Evolutionary conservation across 345 rosid species (phyloP), one percentile per base, ranked within the genome.

Genomic region (Stellera chamaejasme): DNA sequence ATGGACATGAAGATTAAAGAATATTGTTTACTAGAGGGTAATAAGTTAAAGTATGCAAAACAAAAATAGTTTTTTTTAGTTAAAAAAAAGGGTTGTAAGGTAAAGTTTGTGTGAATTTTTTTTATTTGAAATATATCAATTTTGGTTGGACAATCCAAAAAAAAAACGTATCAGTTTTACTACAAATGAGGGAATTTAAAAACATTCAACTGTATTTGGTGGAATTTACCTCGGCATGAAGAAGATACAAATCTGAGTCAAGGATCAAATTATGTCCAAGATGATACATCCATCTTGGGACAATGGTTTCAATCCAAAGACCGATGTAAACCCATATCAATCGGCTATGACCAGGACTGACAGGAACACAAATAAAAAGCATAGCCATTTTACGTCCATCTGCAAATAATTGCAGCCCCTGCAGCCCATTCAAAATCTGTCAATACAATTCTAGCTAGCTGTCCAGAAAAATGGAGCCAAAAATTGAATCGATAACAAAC

Each of bases 241-340:
- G 98, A 52, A 91, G 86, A 68, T 82, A 85, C 56, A 91, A 67
- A 74, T 87, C 95, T 25, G 95, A 85, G 83, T 91, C 98, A 43
- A 91, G 79, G 66, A 91, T 73, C 48, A 82, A 77, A 72, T 87
- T 91, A 50, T 79, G 83, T 50, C 84, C 81, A 55, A 85, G 60
- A 48, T 91, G 98, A 71, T 85, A 91, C 52, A 87, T 52, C 96
- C 98, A 91, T 55, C 96, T 69, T 8, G 98, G 96, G 43, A 87
- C 58, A 59, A 91, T 67, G 72, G 72, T 79, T 52, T 91, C 95
- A 11, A 85, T 75, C 82, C 82, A 67, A 54, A 80, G 23, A 10
- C 77, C 88, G 36, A 85, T 81, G 23, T 91, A 83, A 36, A 73
- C 64, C 95, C 98, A 91, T 63, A 91, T 83, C 66, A 88, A 64